Percentiles rank a stretch among this genome's conserved stretches.
Conservation (phyloP, 176 grass and related monocot genomes). For the Aegilops tauschii region DNA sequence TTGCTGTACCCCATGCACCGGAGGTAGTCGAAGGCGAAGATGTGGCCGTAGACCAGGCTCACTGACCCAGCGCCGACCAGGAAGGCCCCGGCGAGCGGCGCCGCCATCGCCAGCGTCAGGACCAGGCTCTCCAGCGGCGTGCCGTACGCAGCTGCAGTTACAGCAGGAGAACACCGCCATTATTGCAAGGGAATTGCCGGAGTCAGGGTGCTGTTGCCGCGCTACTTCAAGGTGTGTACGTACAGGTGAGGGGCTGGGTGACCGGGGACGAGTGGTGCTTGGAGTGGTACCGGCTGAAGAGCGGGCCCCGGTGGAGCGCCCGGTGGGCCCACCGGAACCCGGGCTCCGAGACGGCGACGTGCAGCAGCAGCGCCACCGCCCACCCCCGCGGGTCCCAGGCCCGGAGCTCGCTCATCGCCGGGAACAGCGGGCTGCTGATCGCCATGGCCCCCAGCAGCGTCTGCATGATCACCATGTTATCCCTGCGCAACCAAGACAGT, state of each 20-base stretch:
- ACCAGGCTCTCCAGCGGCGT: constrained; percentile 85
- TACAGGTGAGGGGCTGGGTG: constrained; percentile 76
- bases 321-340: constrained; percentile 67
- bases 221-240: too few relatives aligned
- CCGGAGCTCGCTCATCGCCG: constrained; percentile 14
- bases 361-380: constrained; percentile 47
- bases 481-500: constrained; percentile 33
- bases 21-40: constrained; percentile 68
- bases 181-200: not conserved
- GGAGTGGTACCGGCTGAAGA: constrained; percentile 64
- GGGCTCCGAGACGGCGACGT: constrained; percentile 70
- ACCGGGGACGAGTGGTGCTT: constrained; percentile 62
- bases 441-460: constrained; percentile 47
- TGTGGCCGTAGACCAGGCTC: constrained; percentile 60
- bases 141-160: constrained; percentile 51
- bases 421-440: constrained; percentile 28
- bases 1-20: constrained; percentile 93
- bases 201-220: too few relatives aligned
- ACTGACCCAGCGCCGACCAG: constrained; percentile 57
- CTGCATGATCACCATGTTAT: constrained; percentile 86
- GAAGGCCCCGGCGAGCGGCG: constrained; percentile 60
- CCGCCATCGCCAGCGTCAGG: constrained; percentile 55
- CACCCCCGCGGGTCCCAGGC: constrained; percentile 40
- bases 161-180: not conserved
- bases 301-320: constrained; percentile 46